phyloP scores from a whole-genome alignment of 169 alveolate species.

The Cryptosporidium canis region DNA sequence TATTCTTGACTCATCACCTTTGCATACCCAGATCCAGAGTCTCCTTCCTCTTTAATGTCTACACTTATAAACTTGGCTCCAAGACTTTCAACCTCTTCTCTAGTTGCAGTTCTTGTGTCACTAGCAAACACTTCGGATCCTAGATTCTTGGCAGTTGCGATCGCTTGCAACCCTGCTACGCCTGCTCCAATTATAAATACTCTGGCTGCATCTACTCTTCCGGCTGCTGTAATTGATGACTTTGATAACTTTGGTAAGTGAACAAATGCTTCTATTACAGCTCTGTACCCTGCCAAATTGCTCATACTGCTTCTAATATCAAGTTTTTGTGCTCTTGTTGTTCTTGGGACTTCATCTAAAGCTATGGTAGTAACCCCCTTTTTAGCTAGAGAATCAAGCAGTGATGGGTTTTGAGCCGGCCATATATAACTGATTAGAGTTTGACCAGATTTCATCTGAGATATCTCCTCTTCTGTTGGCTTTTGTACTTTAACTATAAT shows the following conservation, averaged over 20 bases:
- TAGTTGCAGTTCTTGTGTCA: constrained; percentile 86
- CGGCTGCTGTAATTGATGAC: constrained; percentile 93
- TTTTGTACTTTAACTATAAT: constrained; percentile 83
- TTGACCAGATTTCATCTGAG: constrained; percentile 80
- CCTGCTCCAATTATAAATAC: constrained; percentile 96
- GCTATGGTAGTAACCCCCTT: constrained; percentile 85
- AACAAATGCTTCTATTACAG: constrained; percentile 92
- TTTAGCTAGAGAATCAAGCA: constrained; percentile 75
- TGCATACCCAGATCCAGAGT: constrained; percentile 86
- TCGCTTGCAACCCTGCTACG: constrained; percentile 95
- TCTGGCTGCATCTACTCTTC: constrained; percentile 90
- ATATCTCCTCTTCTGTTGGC: constrained; percentile 80
- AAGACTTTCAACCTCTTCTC: constrained; percentile 86
- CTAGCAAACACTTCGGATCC: constrained; percentile 90
- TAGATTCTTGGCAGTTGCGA: constrained; percentile 90
- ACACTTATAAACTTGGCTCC: constrained; percentile 82
- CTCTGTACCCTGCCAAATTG: constrained; percentile 92
- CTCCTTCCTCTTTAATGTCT: constrained; percentile 81
- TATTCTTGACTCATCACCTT: constrained; percentile 81
- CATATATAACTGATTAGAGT: constrained; percentile 82
- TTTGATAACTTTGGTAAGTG: constrained; percentile 88
- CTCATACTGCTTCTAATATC: constrained; percentile 91
- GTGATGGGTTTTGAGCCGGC: constrained; percentile 81
- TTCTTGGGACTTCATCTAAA: constrained; percentile 92
- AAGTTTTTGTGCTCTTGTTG: constrained; percentile 91